Percentiles rank a stretch among this genome's conserved stretches.
Evolutionary conservation across 2,329 filamentous ascomycete species (phyloP).

Genomic region (Cladophialophora psammophila): DNA sequence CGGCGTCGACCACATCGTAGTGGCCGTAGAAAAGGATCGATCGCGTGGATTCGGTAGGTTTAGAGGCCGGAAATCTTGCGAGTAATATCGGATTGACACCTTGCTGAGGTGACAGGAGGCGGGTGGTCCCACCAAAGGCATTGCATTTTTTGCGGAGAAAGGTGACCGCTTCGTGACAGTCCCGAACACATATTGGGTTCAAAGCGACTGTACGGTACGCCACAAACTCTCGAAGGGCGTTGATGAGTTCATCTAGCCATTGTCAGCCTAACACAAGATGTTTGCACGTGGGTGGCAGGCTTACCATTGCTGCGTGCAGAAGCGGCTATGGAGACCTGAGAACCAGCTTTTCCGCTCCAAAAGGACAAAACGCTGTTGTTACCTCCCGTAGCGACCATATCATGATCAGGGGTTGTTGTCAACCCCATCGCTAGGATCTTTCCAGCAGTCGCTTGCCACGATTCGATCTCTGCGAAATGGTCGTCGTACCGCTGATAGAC

Average conservation of each 20-base stretch:
- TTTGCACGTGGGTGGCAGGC: slow-evolving; percentile 7
- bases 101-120: slow-evolving; percentile 84
- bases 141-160: slow-evolving; percentile 91
- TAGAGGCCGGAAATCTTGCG: slow-evolving; percentile 75
- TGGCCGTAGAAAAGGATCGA: slow-evolving; percentile 97
- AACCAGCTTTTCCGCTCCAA: slow-evolving; percentile 73
- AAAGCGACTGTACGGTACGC: slow-evolving; percentile 92
- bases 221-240: slow-evolving; percentile 82
- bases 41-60: slow-evolving; percentile 59
- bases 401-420: slow-evolving; percentile 71
- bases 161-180: slow-evolving; percentile 90
- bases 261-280: background rate
- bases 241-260: slow-evolving; percentile 64
- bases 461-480: slow-evolving; percentile 79
- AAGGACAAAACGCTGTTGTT: slow-evolving; percentile 90
- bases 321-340: slow-evolving; percentile 19
- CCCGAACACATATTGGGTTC: slow-evolving; percentile 82
- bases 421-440: slow-evolving; percentile 86
- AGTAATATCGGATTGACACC: slow-evolving; percentile 90
- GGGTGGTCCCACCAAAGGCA: slow-evolving; percentile 85
- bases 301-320: slow-evolving; percentile 64
- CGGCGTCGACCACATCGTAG: slow-evolving; percentile 94
- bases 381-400: slow-evolving; percentile 92
- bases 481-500: slow-evolving; percentile 71
- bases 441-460: slow-evolving; percentile 84